Evolutionary conservation across 306 rosid species (phyloP).

Genomic region (Castanopsis chinensis): DNA sequence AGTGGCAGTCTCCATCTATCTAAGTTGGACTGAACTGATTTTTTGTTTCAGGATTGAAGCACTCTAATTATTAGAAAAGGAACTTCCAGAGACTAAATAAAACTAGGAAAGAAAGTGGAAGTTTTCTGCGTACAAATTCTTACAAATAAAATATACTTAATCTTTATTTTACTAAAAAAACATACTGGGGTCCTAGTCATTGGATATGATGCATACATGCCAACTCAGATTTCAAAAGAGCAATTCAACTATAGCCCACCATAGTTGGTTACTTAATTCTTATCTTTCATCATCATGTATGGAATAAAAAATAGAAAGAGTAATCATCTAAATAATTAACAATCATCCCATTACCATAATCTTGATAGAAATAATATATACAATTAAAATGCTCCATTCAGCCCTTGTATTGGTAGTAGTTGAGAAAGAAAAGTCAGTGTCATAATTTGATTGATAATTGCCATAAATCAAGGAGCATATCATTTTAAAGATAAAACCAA

Average conservation of each 20-base stretch:
- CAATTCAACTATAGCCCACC: constrained; percentile 15
- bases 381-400: constrained; percentile 3
- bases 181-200: background rate
- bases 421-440: background rate
- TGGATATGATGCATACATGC: background rate
- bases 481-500: background rate
- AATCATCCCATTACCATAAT: constrained; percentile 10
- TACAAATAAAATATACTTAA: background rate
- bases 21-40: background rate
- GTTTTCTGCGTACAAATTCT: background rate
- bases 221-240: constrained; percentile 1
- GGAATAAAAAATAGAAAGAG: constrained; percentile 3
- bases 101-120: background rate
- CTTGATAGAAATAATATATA: constrained; percentile 8
- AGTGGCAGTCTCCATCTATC: background rate
- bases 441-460: constrained; percentile 17
- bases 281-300: constrained; percentile 10
- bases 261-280: constrained; percentile 13
- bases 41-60: background rate
- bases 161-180: background rate
- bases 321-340: constrained; percentile 18
- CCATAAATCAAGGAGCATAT: constrained; percentile 30
- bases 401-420: background rate
- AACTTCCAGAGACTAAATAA: background rate
- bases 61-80: background rate